Evolutionary conservation across 73 alveolate species (phyloP).

Genomic region (Tetrahymena malaccensis): DNA sequence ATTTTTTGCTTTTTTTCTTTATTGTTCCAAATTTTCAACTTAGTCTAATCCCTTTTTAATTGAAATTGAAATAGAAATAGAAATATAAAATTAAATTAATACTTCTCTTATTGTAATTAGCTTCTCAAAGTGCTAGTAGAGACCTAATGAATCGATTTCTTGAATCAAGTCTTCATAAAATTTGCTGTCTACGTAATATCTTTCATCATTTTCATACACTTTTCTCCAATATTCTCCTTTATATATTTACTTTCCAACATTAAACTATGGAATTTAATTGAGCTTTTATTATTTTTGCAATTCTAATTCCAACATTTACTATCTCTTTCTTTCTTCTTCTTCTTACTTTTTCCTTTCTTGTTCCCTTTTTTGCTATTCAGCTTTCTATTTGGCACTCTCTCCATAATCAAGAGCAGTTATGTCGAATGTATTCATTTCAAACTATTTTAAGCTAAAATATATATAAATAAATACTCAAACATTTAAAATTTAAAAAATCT

Average conservation of each 20-base stretch:
- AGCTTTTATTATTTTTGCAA: not conserved
- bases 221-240: not conserved
- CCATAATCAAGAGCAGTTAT: not conserved
- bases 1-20: not conserved
- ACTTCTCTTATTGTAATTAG: not conserved
- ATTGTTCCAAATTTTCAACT: not conserved
- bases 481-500: not conserved
- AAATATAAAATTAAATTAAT: not conserved
- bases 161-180: not conserved
- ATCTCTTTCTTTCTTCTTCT: not conserved
- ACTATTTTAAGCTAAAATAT: not conserved
- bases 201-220: not conserved
- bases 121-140: not conserved
- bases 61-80: not conserved
- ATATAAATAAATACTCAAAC: not conserved
- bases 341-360: not conserved
- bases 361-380: not conserved
- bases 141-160: not conserved
- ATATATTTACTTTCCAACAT: not conserved
- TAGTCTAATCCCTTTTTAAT: not conserved
- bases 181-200: not conserved
- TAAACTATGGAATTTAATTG: not conserved
- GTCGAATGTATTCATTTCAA: not conserved
- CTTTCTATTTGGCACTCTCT: not conserved
- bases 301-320: not conserved